Base-by-base conservation (phyloP, 163 green algal genomes). In the Chloromonas sp. region DNA sequence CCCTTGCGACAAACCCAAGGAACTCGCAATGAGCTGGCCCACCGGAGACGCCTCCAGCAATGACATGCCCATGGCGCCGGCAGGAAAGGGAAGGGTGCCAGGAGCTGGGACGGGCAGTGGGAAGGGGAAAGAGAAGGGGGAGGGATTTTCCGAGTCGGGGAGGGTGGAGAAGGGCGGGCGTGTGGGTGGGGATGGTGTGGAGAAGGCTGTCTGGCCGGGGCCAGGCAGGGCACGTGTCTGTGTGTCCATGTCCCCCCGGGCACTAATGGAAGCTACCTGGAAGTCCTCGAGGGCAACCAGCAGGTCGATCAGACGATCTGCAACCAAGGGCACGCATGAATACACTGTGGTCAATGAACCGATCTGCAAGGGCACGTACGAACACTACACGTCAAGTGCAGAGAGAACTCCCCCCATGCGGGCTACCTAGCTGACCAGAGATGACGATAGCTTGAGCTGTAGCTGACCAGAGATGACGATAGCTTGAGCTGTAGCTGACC, bases 231-330 rank as follows among this genome's bases (percentile, higher is more conserved):
- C 36, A 36, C 36, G 36, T 36, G 36, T 36, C 36, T 36, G 36
- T 36, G 36, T 36, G 36, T 36, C 36, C 36, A 87, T 83, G 83
- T 93, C 85, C 14, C 93, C 93, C 11, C 87, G 77, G 0, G 91
- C 93, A 1, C 87, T 93, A 5, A 87, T 86, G 14, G 89, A 92
- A 0, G 90, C 88, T 5, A 90, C 88, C 2, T 84, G 87, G 88
- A 98, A 99, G 60, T 89, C 93, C 90, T 99, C 96, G 87, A 99
- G 96, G 0, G 96, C 97, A 58, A 93, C 89, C 80, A 99, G 92
- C 71, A 99, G 85, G 88, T 99, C 97, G 60, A 99, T 98, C 14
- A 99, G 89, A 3, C 96, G 92, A 77, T 98, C 97, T 57, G 83
- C 59, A 70, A 70, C 36, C 14, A 71, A 36, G 36, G 36, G 36